Evolutionary conservation across 2,329 filamentous ascomycete species (phyloP).

Genomic region (Capronia americana): DNA sequence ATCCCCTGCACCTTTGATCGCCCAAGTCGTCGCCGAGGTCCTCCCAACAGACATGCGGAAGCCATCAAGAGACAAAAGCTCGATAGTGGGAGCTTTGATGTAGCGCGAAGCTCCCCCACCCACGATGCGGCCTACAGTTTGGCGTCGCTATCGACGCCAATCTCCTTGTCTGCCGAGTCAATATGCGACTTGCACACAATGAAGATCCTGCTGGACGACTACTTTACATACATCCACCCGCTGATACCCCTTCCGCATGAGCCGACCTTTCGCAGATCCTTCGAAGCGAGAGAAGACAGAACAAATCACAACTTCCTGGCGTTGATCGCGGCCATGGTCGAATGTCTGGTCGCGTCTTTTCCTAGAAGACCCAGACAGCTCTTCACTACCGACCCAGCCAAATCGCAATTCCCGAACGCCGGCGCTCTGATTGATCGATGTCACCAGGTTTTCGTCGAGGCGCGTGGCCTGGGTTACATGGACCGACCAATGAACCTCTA

Average conservation of each 20-base stretch:
- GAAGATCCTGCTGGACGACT: constrained; percentile 53
- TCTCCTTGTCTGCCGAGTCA: constrained; percentile 56
- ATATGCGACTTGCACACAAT: constrained; percentile 53
- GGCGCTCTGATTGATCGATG: constrained; percentile 52
- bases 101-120: constrained; percentile 52
- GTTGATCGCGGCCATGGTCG: constrained; percentile 55
- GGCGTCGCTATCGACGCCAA: constrained; percentile 55
- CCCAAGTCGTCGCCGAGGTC: constrained; percentile 67
- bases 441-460: constrained; percentile 52
- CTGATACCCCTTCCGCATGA: constrained; percentile 56
- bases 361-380: constrained; percentile 52
- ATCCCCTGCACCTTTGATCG: constrained; percentile 72
- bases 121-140: constrained; percentile 59
- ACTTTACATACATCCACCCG: constrained; percentile 57
- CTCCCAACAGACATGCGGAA: constrained; percentile 71
- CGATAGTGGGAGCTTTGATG: constrained; percentile 41
- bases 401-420: constrained; percentile 50
- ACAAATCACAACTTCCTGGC: constrained; percentile 52
- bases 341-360: constrained; percentile 52
- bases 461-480: constrained; percentile 53
- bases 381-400: constrained; percentile 48
- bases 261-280: constrained; percentile 52
- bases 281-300: constrained; percentile 52
- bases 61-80: constrained; percentile 68
- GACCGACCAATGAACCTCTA: constrained; percentile 52